Conservation (phyloP, 768 basidiomycete species). For the Crucibulum laeve region DNA sequence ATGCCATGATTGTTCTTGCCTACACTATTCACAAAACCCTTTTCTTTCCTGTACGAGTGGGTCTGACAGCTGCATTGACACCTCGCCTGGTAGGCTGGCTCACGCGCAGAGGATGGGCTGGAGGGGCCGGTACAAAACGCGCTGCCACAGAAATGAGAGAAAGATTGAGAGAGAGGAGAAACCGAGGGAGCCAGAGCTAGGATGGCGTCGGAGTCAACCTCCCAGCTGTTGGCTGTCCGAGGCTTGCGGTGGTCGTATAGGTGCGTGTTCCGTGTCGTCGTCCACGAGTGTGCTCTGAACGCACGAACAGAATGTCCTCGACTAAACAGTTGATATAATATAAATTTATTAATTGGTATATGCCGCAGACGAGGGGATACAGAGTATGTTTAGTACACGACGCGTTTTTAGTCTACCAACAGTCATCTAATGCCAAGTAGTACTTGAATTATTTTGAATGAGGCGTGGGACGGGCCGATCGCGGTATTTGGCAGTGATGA, state of each 20-base stretch:
- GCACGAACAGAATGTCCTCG: too few relatives aligned
- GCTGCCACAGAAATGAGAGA: conserved; percentile 54
- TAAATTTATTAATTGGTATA: too few relatives aligned
- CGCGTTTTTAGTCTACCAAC: too few relatives aligned
- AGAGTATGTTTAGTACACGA: too few relatives aligned
- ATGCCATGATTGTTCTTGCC: conserved; percentile 89
- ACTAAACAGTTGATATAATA: too few relatives aligned
- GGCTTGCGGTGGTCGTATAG: too few relatives aligned
- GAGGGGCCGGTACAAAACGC: conserved; percentile 61
- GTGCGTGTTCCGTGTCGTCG: too few relatives aligned
- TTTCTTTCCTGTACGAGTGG: conserved; percentile 85
- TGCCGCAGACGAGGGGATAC: too few relatives aligned
- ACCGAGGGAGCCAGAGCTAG: conserved; percentile 14
- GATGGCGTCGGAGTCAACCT: not conserved
- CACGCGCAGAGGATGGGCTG: conserved; percentile 76
- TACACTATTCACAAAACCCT: conserved; percentile 96
- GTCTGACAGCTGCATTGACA: conserved; percentile 82
- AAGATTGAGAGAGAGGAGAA: conserved; percentile 33
- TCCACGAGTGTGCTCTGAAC: too few relatives aligned
- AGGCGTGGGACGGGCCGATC: not conserved
- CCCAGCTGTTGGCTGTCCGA: not conserved
- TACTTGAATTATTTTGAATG: too few relatives aligned
- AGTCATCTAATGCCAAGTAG: too few relatives aligned
- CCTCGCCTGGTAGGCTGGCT: conserved; percentile 87
- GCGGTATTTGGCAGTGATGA: not conserved